Conservation (phyloP, 2,329 filamentous ascomycete genomes). For the Exserohilum turcica region DNA sequence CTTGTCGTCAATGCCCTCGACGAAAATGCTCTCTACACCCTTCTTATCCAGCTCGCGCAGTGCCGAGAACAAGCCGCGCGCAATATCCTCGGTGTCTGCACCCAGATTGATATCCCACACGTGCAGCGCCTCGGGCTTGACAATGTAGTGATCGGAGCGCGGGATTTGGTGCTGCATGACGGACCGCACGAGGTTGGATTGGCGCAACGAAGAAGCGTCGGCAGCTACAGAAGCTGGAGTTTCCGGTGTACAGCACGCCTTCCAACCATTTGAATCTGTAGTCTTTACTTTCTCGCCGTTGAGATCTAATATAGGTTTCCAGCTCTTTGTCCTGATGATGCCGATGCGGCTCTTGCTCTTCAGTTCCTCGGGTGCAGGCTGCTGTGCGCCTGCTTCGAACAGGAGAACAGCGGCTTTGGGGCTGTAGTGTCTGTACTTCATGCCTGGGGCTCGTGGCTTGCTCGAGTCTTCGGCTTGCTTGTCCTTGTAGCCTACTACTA, state of each 20-base stretch:
- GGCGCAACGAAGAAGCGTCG: conserved; percentile 3
- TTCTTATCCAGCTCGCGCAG: conserved; percentile 82
- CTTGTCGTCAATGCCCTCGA: conserved; percentile 80
- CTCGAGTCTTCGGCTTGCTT: conserved; percentile 65
- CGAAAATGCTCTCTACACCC: conserved; percentile 81
- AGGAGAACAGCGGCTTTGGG: conserved; percentile 85
- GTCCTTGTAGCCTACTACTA: conserved; percentile 79
- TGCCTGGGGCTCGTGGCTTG: conserved; percentile 82
- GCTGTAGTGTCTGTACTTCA: conserved; percentile 99
- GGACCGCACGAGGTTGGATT: conserved; percentile 44
- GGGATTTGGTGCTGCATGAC: conserved; percentile 43
- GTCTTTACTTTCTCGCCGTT: conserved; percentile 1
- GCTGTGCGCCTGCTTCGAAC: conserved; percentile 65
- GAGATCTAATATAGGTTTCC: conserved; percentile 31
- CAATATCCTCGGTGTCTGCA: conserved; percentile 71
- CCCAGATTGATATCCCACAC: conserved; percentile 77
- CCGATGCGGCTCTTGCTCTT: conserved; percentile 45
- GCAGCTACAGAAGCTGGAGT: not conserved
- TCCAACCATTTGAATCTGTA: conserved; percentile 7
- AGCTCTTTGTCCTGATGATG: conserved; percentile 44
- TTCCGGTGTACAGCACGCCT: conserved; percentile 16
- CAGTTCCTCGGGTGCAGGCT: conserved; percentile 38
- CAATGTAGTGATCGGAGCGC: conserved; percentile 28
- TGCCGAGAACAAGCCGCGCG: conserved; percentile 84
- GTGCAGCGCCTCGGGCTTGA: conserved; percentile 19